These are phyloP conservation scores for Raphanus raphanistrum DNA, from an alignment of 345 rosid species.

Conservation along the genomic window DNA sequence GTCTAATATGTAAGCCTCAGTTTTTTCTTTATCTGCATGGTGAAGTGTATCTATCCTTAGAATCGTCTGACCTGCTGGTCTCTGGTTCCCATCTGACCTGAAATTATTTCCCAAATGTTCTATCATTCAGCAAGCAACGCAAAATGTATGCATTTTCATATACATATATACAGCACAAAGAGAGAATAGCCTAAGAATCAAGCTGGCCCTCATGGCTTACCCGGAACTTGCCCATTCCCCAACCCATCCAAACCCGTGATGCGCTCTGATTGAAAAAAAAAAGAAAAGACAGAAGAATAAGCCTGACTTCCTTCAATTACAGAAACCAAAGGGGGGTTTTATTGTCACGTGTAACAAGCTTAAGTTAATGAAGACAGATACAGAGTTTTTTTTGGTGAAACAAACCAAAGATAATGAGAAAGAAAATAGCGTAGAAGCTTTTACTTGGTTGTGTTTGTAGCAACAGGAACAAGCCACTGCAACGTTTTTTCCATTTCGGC, in stretches of 20 bases:
- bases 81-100: slow-evolving; percentile 75
- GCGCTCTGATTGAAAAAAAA: slow-evolving; percentile 59
- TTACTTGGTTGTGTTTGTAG: slow-evolving; percentile 92
- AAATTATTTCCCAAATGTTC: slow-evolving; percentile 15
- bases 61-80: slow-evolving; percentile 76
- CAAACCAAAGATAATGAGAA: slow-evolving; percentile 2
- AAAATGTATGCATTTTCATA: no score
- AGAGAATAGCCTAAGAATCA: slow-evolving; percentile 16
- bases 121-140: background rate
- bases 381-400: background rate
- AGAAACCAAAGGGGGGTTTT: background rate
- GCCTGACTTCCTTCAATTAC: background rate
- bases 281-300: slow-evolving; percentile 22
- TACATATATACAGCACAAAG: slow-evolving; percentile 7
- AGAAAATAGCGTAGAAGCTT: slow-evolving; percentile 1
- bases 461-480: slow-evolving; percentile 96
- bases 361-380: background rate
- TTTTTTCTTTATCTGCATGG: slow-evolving; percentile 93
- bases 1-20: slow-evolving; percentile 74
- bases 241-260: slow-evolving; percentile 99
- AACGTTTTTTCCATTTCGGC: slow-evolving; percentile 94
- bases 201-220: slow-evolving; percentile 44
- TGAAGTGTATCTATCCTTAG: slow-evolving; percentile 90
- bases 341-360: background rate
- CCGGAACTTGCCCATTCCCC: slow-evolving; percentile 99